phyloP scores from a whole-genome alignment of 163 green algal genomes.

The Volvox carteri region DNA sequence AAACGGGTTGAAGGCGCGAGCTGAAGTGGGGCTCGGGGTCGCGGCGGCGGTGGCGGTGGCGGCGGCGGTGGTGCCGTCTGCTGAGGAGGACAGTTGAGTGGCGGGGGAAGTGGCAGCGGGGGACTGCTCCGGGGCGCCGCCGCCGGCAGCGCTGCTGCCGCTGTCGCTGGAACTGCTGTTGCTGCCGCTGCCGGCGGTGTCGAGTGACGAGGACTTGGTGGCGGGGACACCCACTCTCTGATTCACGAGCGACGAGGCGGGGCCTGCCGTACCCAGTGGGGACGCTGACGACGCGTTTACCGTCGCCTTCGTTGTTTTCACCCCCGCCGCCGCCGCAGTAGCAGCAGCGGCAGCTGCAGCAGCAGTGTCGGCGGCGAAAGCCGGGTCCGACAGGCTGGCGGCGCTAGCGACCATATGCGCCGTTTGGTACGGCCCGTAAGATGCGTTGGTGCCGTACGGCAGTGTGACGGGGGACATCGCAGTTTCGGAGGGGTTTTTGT shows the following conservation, averaged over 20 bases:
- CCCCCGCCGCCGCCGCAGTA: background rate
- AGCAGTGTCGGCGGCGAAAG: background rate
- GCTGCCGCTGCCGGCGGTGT: background rate
- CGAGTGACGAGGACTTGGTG: background rate
- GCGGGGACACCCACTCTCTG: background rate
- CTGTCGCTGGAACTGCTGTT: background rate
- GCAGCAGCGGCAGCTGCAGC: background rate
- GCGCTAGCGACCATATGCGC: background rate
- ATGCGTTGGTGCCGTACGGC: constrained; percentile 14
- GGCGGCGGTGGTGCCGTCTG: background rate
- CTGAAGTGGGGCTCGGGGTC: background rate
- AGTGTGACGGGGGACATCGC: no score
- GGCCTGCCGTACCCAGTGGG: no score
- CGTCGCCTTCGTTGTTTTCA: background rate
- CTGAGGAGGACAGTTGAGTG: no score
- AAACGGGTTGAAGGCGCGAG: constrained; percentile 36
- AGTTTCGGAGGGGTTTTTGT: no score
- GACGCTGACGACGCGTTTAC: background rate
- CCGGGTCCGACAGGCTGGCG: background rate
- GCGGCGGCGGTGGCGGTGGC: no score
- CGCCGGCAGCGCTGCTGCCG: background rate
- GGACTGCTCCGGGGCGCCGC: no score
- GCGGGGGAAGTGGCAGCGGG: no score
- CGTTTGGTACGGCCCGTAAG: constrained; percentile 33
- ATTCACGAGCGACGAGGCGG: no score